phyloP scores from a whole-genome alignment of 2,329 filamentous ascomycete genomes.

The Pyrenochaeta sp. region DNA sequence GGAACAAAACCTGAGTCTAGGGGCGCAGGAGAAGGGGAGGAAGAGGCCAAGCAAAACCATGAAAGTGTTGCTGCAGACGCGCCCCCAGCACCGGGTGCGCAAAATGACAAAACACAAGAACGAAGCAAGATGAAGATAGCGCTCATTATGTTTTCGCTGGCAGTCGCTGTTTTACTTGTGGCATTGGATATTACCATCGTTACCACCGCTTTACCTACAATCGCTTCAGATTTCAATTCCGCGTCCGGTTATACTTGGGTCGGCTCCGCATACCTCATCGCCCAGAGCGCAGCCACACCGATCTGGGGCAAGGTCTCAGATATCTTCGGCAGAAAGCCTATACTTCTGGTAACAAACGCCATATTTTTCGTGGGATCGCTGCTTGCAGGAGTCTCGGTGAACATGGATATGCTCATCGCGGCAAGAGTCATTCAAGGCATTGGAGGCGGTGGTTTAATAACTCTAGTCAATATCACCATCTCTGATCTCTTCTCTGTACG shows the following conservation, averaged over 20 bases:
- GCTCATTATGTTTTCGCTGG: constrained; percentile 60
- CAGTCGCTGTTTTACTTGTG: constrained; percentile 66
- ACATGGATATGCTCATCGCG: constrained; percentile 69
- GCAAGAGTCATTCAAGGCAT: constrained; percentile 70
- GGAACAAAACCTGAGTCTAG: constrained; percentile 4
- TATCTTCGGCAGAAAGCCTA: constrained; percentile 72
- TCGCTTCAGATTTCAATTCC: constrained; percentile 62
- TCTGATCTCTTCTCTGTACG: constrained; percentile 69
- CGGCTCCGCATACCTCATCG: constrained; percentile 61
- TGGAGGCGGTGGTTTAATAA: constrained; percentile 69
- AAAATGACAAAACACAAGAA: constrained; percentile 35
- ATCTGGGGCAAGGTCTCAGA: constrained; percentile 72
- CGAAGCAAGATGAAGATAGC: constrained; percentile 54
- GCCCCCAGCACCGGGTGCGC: constrained; percentile 20
- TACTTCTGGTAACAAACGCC: constrained; percentile 67
- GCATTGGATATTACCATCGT: constrained; percentile 71
- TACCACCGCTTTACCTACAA: constrained; percentile 69
- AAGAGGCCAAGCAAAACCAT: not conserved
- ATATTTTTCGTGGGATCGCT: constrained; percentile 70
- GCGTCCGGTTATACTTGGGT: constrained; percentile 63
- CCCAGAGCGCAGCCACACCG: constrained; percentile 60
- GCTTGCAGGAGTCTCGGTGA: constrained; percentile 66
- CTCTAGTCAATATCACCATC: constrained; percentile 71
- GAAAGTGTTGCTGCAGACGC: constrained; percentile 13
- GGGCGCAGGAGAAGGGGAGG: constrained; percentile 4